These are phyloP conservation scores for Globisporangium abappressorium DNA, from an alignment of 352 stramenopile genomes.

Conservation along the genomic window DNA sequence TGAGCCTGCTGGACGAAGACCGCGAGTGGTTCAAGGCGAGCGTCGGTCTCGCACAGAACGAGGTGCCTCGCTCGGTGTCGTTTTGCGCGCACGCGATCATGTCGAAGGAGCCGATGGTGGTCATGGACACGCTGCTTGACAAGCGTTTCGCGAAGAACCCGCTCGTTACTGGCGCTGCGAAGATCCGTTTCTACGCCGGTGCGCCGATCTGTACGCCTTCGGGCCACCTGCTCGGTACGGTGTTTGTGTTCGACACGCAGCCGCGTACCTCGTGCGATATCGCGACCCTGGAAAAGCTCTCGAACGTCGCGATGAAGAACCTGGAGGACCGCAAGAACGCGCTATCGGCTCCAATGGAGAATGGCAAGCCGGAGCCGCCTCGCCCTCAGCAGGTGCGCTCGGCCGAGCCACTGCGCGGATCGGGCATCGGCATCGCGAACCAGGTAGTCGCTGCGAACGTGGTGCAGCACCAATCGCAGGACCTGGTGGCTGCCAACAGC, in stretches of 20 bases:
- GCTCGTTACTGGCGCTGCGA: slow-evolving; percentile 74
- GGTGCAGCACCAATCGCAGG: slow-evolving; percentile 51
- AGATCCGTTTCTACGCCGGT: slow-evolving; percentile 86
- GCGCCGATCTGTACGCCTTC: slow-evolving; percentile 78
- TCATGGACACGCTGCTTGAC: slow-evolving; percentile 84
- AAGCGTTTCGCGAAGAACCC: slow-evolving; percentile 87
- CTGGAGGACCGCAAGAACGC: slow-evolving; percentile 88
- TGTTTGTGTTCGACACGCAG: slow-evolving; percentile 88
- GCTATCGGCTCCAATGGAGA: slow-evolving; percentile 60
- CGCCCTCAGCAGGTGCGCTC: slow-evolving; percentile 26
- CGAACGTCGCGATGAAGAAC: slow-evolving; percentile 89
- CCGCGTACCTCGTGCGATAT: slow-evolving; percentile 84
- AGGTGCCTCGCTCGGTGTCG: slow-evolving; percentile 83
- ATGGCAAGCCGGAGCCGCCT: slow-evolving; percentile 37
- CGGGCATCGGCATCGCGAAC: slow-evolving; percentile 76
- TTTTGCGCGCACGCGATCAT: slow-evolving; percentile 88
- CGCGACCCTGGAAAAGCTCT: slow-evolving; percentile 83
- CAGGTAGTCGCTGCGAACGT: slow-evolving; percentile 65
- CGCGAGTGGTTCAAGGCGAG: slow-evolving; percentile 88
- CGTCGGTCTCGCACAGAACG: slow-evolving; percentile 79
- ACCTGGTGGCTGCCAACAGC: slow-evolving; percentile 71
- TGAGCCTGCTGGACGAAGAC: slow-evolving; percentile 84
- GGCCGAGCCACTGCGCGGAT: slow-evolving; percentile 46
- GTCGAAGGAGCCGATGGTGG: slow-evolving; percentile 88
- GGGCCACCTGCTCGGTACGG: slow-evolving; percentile 79